Conservation (phyloP, 176 grass and related monocot genomes). For the Elymus sibiricus region DNA sequence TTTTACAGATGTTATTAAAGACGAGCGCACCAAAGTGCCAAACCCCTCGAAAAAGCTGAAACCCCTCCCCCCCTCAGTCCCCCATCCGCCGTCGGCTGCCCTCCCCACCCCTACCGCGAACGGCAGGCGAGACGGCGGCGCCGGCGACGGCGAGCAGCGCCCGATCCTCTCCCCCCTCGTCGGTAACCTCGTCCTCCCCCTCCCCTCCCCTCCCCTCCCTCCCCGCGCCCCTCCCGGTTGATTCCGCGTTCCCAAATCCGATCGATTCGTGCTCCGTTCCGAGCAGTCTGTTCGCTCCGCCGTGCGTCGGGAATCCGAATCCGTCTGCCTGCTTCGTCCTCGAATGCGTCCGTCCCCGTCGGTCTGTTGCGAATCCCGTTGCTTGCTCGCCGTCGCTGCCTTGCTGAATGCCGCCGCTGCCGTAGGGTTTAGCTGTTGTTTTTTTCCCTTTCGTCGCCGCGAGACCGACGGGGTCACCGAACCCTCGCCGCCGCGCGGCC, state of each 20-base stretch:
- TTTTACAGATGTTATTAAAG: background rate
- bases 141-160: background rate
- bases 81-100: constrained; percentile 10
- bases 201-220: background rate
- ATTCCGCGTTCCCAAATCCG: background rate
- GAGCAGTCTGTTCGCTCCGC: background rate
- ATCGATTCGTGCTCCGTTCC: background rate
- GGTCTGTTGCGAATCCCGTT: background rate
- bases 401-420: background rate
- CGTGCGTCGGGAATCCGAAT: background rate
- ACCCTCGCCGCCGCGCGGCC: background rate
- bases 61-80: background rate
- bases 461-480: background rate
- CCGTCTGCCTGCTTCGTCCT: background rate
- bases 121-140: constrained; percentile 1
- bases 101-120: background rate
- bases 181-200: background rate
- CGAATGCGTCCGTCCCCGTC: background rate
- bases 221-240: background rate
- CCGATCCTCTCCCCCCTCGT: background rate
- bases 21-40: background rate
- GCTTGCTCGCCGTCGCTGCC: background rate
- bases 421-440: background rate
- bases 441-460: background rate
- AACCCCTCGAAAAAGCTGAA: constrained; percentile 26